Evolutionary conservation across 2,329 filamentous ascomycete genomes (phyloP), one percentile per base, ranked within the genome.

Genomic region (Cytospora piceicola): DNA sequence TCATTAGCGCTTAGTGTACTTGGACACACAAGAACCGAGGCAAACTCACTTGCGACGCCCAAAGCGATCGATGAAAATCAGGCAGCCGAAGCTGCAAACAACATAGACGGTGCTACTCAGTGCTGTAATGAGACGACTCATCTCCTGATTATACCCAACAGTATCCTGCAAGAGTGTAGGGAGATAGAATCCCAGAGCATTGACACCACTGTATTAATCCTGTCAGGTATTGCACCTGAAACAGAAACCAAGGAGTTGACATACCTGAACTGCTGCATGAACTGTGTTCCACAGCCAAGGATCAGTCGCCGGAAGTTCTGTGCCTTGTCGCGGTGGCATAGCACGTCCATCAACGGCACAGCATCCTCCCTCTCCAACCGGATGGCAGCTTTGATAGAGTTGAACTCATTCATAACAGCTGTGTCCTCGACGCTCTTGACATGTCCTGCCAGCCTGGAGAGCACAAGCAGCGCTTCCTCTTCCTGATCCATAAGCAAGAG

Each of bases 391-490:
- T 73, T 73, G 59, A 79, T 80, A 2, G 75, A 77, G 6, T 75
- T 72, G 54, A 74, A 77, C 59, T 79, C 76, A 4, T 71, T 70
- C 1, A 69, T 71, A 1, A 79, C 75, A 0, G 70, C 64, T 1
- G 70, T 65, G 49, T 76, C 72, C 2, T 74, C 66, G 1, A 72
- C 68, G 4, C 66, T 64, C 34, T 66, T 49, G 66, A 67, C 81
- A 69, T 87, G 77, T 22, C 82, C 81, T 66, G 85, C 85, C 66
- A 85, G 86, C 67, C 83, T 83, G 9, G 83, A 80, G 65, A 91
- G 80, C 5, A 85, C 82, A 7, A 79, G 75, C n/a, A 83, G 75
- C 0, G 85, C 85, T 65, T 88, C 80, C 14, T 87, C 83, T 20
- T 82, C 78, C n/a, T 83, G 82, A 66, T 85, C 83, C 63, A 86